Evolutionary conservation across 148 eudicot genomes (phyloP), one percentile per base, ranked within the genome.

Genomic region (Nepenthes mirabilis): DNA sequence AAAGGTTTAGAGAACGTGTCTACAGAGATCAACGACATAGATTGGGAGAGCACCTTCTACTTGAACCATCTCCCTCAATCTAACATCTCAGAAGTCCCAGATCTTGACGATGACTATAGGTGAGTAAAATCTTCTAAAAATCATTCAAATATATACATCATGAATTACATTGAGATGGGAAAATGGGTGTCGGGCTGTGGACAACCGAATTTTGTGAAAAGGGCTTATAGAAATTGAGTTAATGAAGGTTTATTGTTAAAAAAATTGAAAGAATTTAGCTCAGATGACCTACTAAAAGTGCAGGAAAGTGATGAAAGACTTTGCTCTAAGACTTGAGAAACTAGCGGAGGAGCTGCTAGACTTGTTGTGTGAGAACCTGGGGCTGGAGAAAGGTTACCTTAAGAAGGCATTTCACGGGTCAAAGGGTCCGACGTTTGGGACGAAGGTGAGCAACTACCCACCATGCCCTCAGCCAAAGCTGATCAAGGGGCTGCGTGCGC

Each of bases 41-140:
- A 86, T 14, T 86, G 94, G 94, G 94, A 86, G 65, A 79, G 84
- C 75, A 86, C 94, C 66, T 86, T 83, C 80, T 66, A 14, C 71
- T 35, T 83, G 61, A 82, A 82, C 63, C 89, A 86, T 56, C 82
- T 79, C 63, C 95, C 89, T 51, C 58, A 63, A 3, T 83, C 95
- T 12, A 86, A 83, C 76, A 62, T 83, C 6, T 60, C 76, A 2
- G 71, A 79, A 37, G 48, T 86, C 60, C 89, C 87, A 12, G 95
- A 86, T 69, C 89, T 86, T 2, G 77, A 71, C 0, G 81, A 81
- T 52, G 47, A 32, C 11, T 36, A 34, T 11, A 36, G 36, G 33
- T 35, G 23, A 23, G 23, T 23, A 23, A 23, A 23, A 23, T 23
- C 23, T 23, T 23, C 23, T 23, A 23, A 23, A 23, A 23, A 23